A percentile compares a stretch with the other conserved stretches of the same genome.
Conservation (phyloP, 2,329 filamentous ascomycete genomes). For the Ceratocystis huliohia region DNA sequence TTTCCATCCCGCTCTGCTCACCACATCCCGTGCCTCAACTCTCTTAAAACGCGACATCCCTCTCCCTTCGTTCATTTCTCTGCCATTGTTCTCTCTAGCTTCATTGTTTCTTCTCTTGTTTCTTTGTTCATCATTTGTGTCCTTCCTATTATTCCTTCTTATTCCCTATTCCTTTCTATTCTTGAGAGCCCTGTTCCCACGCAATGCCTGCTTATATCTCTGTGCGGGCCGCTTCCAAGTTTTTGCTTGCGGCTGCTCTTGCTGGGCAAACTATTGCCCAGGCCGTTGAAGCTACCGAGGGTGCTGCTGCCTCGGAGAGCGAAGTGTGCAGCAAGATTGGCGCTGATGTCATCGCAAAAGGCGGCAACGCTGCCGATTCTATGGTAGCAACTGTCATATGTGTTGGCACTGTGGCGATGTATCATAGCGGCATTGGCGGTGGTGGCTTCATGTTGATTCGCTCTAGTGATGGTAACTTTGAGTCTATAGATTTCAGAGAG, state of each 20-base stretch:
- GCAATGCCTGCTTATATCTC: constrained; percentile 18
- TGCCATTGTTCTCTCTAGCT: background rate
- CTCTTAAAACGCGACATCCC: background rate
- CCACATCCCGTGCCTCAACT: background rate
- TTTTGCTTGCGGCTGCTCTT: constrained; percentile 15
- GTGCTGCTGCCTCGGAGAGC: constrained; percentile 50
- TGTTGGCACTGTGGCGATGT: constrained; percentile 51
- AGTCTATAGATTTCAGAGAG: constrained; percentile 77
- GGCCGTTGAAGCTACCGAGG: constrained; percentile 25
- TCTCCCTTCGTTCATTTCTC: background rate
- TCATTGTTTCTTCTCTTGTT: background rate
- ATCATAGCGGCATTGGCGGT: constrained; percentile 59
- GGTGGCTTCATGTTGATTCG: constrained; percentile 71
- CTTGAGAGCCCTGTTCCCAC: background rate
- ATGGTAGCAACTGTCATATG: constrained; percentile 53
- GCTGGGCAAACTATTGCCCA: constrained; percentile 4
- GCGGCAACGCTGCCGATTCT: constrained; percentile 56
- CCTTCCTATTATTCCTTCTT: no score
- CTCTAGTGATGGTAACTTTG: constrained; percentile 51
- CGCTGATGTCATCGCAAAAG: constrained; percentile 41
- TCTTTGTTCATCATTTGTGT: background rate
- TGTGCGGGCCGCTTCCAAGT: constrained; percentile 14
- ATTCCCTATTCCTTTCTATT: background rate
- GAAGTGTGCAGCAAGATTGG: constrained; percentile 48
- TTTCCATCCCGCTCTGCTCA: background rate